Base-by-base conservation (phyloP, 2,329 filamentous ascomycete genomes). In the Blastomyces parvus region DNA sequence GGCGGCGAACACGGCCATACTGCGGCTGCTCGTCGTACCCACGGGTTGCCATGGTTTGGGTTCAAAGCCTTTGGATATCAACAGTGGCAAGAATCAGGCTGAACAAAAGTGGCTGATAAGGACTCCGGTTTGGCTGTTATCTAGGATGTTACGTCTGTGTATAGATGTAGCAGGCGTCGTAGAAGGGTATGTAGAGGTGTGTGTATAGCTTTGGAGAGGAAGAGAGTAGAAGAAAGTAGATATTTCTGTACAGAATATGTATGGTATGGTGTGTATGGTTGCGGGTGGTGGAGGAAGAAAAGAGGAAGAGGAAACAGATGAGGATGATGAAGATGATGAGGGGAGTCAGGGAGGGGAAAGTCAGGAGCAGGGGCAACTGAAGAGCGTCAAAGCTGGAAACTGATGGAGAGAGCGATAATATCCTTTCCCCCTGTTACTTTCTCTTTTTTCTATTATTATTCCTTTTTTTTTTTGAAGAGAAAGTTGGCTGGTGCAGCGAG, bases 1-100 rank as follows among this genome's bases (percentile, higher is more conserved):
- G 84, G 70, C 83, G 83, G 69, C 81, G 81, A 66, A 84, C 78
- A 70, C 83, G 81, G 74, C 84, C 82, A 79, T 83, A 58, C 33
- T 58, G 64, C 57, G 61, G 62, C 30, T 67, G 62, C 38, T 67
- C 65, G 48, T 67, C 65, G 42, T 64, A 65, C 17, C 52, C 53
- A 52, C 64, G 66, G 57, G 61, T 61, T 48, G 65, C 65, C 66
- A 67, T 67, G 57, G 25, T 59, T 59, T 9, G 57, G 56, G 57
- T 59, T 59, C 57, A 59, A 46, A 48, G 40, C 57, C 57, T 59
- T 59, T 33, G 13, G 56, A 58, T 25, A 38, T 30, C 38, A 40
- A 44, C 36, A 42, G 22, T 36, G 36, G 17, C 19, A 22, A n/a
- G 33, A 58, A 27, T 11, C 11, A 22, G n/a, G 22, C 22, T 40